Evolutionary conservation across 1,139 yeast genomes (phyloP), one percentile per base, ranked within the genome.

Genomic region (Pichia sp.): DNA sequence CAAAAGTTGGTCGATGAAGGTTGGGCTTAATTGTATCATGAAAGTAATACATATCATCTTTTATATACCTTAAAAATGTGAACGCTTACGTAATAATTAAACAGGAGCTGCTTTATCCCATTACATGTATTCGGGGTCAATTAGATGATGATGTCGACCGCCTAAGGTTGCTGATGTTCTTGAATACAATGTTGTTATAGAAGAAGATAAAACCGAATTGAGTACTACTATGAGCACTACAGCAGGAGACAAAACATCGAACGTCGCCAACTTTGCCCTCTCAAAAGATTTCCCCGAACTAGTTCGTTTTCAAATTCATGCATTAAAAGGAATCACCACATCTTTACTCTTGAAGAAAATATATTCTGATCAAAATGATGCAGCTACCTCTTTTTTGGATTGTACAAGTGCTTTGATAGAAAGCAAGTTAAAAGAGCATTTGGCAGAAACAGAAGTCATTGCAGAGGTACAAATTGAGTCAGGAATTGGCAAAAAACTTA

Each of bases 271-370:
- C 49, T 89, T 88, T 69, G 90, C 90, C 52, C 77, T 86, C 8
- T 85, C 96, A 1, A 84, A 85, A 61, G 96, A 90, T 65, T 70
- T 90, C 29, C 75, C 78, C 34, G 69, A 78, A 1, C 89, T 89
- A 0, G 72, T 84, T 55, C 68, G 45, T 26, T 29, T 59, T 8
- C 55, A 54, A 30, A 40, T 59, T 32, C 54, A 56, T 11, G 30
- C 44, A 2, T 30, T 59, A 3, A 45, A 26, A 11, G 61, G 61
- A 23, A n/a, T 59, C 13, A 45, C 57, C 1, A 38, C 59, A 5
- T 46, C 54, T 0, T 16, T 50, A 5, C 26, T 59, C 6, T 51
- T 49, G 23, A 32, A 45, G 8, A 47, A 43, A 7, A 49, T 53
- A 11, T 49, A 45, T 15, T 16, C 42, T 10, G 19, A 48, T 34